Conservation (phyloP, 768 basidiomycete species). For the Leccinum uliginosum region DNA sequence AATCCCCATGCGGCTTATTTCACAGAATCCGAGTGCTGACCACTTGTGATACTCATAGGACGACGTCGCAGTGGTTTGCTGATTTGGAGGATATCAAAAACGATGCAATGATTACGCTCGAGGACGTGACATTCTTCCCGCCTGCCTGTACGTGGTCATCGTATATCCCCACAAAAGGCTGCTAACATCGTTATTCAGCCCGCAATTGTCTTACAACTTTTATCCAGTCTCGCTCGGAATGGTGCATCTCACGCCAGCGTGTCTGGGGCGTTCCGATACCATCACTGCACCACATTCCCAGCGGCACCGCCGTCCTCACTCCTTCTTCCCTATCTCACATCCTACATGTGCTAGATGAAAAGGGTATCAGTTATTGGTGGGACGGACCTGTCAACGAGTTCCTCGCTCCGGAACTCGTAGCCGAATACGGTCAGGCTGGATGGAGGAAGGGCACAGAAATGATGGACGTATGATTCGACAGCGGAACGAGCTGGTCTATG, state of each 20-base stretch:
- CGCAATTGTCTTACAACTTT: slow-evolving; percentile 81
- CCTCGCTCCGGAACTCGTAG: slow-evolving; percentile 54
- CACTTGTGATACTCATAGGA: slow-evolving; percentile 38
- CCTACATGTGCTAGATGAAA: slow-evolving; percentile 64
- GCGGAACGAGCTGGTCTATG: slow-evolving; percentile 91
- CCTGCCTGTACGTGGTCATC: slow-evolving; percentile 51
- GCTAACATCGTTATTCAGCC: slow-evolving; percentile 41
- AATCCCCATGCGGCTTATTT: slow-evolving; percentile 18
- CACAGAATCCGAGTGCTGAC: not conserved
- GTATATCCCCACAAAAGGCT: not conserved
- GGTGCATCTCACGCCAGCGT: slow-evolving; percentile 98
- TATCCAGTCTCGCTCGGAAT: slow-evolving; percentile 85
- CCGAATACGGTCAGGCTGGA: slow-evolving; percentile 38
- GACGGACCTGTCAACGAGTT: slow-evolving; percentile 85
- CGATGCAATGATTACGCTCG: slow-evolving; percentile 63
- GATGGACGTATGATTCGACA: slow-evolving; percentile 99
- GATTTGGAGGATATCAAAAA: slow-evolving; percentile 83
- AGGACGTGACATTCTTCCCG: slow-evolving; percentile 75
- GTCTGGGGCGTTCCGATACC: slow-evolving; percentile 98
- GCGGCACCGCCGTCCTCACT: slow-evolving; percentile 63
- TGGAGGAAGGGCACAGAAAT: slow-evolving; percentile 89
- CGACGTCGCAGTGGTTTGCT: slow-evolving; percentile 97
- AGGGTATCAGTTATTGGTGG: slow-evolving; percentile 89
- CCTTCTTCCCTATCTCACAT: slow-evolving; percentile 72
- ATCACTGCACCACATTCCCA: slow-evolving; percentile 63